Base-by-base conservation (phyloP, 2,329 filamentous ascomycete genomes). In the Epichloe amarillans region DNA sequence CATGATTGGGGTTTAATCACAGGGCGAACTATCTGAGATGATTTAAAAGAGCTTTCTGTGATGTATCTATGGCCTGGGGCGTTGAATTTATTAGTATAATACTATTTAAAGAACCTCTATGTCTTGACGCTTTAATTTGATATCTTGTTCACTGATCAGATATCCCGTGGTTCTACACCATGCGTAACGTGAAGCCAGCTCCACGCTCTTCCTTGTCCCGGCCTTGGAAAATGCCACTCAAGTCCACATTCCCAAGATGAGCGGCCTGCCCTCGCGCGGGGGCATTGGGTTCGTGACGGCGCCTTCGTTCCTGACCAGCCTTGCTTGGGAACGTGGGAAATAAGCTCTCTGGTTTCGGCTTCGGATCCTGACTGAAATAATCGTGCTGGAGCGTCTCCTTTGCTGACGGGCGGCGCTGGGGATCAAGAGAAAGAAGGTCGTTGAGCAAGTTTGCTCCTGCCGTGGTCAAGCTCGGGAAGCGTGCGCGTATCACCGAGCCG, bases 301-400 rank as follows among this genome's bases (percentile, higher is more conserved):
- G 73, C 58, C 89, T 74, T 62, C 83, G 84, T 72, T 98, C 93
- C 72, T 93, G 86, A 1, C 89, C 88, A 0, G 93, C 93, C 67
- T 95, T 96, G 60, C 86, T 93, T 0, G 93, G 93, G 64, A 97
- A 98, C 0, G 93, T 97, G 2, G 93, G 93, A 63, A 98, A 97
- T 83, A 98, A 84, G 60, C 84, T 85, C 63, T 88, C 85, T 7
- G 84, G 82, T 69, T 97, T 97, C 1, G 90, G 88, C 54, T 86
- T 86, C 1, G 93, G 93, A 58, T 94, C 85, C 69, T 97, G 90
- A 17, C 67, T 73, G 66, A 98, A 98, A 66, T 95, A 98, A 37
- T 81, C 74, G 65, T 96, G 88, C 46, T 75, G 71, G 37, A 97
- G 74, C 64, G 94, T 82, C 53, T 89, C 79, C 47, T 72, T 72